phyloP scores from a whole-genome alignment of 495 filamentous ascomycete species.

The Podospora pseudoanserina region DNA sequence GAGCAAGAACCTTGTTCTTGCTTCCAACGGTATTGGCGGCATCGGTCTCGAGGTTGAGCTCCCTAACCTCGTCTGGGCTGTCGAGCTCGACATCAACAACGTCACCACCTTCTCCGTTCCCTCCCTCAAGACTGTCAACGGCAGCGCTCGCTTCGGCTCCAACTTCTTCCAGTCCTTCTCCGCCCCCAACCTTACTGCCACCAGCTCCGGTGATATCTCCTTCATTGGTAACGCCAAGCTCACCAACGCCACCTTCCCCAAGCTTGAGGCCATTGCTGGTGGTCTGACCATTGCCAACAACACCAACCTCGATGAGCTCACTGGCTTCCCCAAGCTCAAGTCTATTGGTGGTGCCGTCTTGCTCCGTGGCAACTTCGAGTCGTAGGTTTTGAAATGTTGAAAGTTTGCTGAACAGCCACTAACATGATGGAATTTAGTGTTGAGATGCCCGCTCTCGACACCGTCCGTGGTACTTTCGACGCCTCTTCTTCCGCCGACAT shows the following conservation, averaged over 20 bases:
- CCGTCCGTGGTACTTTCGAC: slow-evolving; percentile 85
- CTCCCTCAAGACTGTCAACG: slow-evolving; percentile 70
- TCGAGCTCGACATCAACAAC: slow-evolving; percentile 86
- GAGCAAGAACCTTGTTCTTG: slow-evolving; percentile 58
- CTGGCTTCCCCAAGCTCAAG: slow-evolving; percentile 62
- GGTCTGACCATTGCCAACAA: slow-evolving; percentile 86
- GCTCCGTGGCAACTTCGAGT: slow-evolving; percentile 77
- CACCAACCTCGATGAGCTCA: slow-evolving; percentile 60
- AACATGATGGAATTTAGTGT: slow-evolving; percentile 49
- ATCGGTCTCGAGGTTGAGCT: slow-evolving; percentile 56
- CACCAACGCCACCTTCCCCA: slow-evolving; percentile 70
- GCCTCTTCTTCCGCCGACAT: slow-evolving; percentile 69
- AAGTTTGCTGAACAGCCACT: background rate
- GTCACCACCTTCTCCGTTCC: slow-evolving; percentile 70
- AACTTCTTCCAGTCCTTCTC: slow-evolving; percentile 65
- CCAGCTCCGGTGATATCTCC: slow-evolving; percentile 63
- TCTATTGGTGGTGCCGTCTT: slow-evolving; percentile 82
- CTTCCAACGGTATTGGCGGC: slow-evolving; percentile 59
- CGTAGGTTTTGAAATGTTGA: slow-evolving; percentile 52
- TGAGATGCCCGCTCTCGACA: slow-evolving; percentile 60
- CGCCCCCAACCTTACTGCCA: slow-evolving; percentile 75
- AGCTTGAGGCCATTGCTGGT: slow-evolving; percentile 65
- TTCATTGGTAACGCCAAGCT: slow-evolving; percentile 76
- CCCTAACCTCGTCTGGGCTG: slow-evolving; percentile 71
- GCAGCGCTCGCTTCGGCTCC: slow-evolving; percentile 78